Evolutionary conservation across 352 stramenopile species (phyloP), one percentile per base, ranked within the genome.

Genomic region (Pythium rhizo-oryzae): DNA sequence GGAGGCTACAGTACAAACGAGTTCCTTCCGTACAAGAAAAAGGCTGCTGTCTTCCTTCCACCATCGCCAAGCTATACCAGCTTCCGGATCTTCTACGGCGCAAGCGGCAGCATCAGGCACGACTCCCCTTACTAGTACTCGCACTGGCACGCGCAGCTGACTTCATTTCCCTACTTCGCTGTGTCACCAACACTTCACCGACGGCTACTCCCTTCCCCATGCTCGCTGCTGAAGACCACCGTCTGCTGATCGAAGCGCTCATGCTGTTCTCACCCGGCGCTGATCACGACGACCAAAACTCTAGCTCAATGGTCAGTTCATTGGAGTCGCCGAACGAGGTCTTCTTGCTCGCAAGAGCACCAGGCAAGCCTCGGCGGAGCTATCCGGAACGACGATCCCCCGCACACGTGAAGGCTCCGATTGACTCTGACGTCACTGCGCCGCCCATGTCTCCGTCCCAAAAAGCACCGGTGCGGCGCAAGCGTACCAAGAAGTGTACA

Each of bases 401-500:
- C 2, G 3, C 28, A 33, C 3, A 33, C 28, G 28, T 6, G 6
- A 33, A 33, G 28, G 28, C 28, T 6, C 28, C 2, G 6, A 6
- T 2, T 33, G 28, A 33, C 28, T 33, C 28, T 18, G 4, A 3
- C 15, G 37, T 9, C 16, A 6, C 16, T n/a, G 18, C 21, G 12
- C 18, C 24, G 15, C 5, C 33, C 8, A 33, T 44, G 4, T 60
- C 53, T 7, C 7, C 18, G 5, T n/a, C 18, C 33, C 15, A 4
- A 16, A 62, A 15, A n/a, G n/a, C 39, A 1, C 41, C 16, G 2
- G 37, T 21, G 21, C 21, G 53, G 12, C 25, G 53, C 7, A 62
- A 43, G 43, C 41, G 41, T 1, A 4, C 19, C 35, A 62, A 66
- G 47, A 66, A 66, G 37, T 66, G 59, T 24, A 66, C 59, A n/a